Evolutionary conservation across 192 early-diverging fungal genomes (phyloP), one percentile per base, ranked within the genome.

Genomic region (Rhizoclosmatium sp.): DNA sequence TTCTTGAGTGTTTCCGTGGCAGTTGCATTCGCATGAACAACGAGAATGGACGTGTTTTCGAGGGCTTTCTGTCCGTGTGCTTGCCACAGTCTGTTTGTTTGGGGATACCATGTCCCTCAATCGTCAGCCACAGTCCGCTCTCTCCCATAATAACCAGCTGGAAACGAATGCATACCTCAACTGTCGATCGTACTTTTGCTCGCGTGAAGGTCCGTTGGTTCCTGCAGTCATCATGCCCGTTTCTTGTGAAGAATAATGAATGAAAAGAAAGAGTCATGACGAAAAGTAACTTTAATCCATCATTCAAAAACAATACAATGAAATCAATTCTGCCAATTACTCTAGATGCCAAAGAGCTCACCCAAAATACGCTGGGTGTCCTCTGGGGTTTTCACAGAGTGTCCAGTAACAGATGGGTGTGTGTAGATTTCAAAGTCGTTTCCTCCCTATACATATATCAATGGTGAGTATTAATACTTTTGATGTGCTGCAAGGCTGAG

Each of bases 371-470:
- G 88, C 78, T 92, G 87, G 46, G 97, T 99, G 81, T 97, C 96
- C 42, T 88, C 87, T 45, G 96, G 96, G 78, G 85, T 88, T 58
- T 86, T 93, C 75, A 99, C 96, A 41, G 91, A 60, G 82, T 99
- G 98, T 48, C 98, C 98, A 41, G 83, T 92, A 65, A 96, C 90
- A 21, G 77, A 70, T 31, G 91, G 87, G 84, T 98, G 92, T 59
- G 65, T 84, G 83, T 93, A 99, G 82, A 99, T 97, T 86, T 99
- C 98, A 82, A 93, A 97, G 88, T 99, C 98, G 83, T 99, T 99
- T 71, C 98, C 98, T 51, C 98, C 98, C 91, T 92, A 41, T 31
- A 45, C 49, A 39, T 49, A 66, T 72, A 60, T 59, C n/a, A 65
- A 31, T 39, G 62, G 31, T 31, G 31, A 31, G 31, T 31, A 31